These are phyloP conservation scores for Ustilago hordei DNA, from an alignment of 1,284 basidiomycete genomes.

Conservation along the genomic window DNA sequence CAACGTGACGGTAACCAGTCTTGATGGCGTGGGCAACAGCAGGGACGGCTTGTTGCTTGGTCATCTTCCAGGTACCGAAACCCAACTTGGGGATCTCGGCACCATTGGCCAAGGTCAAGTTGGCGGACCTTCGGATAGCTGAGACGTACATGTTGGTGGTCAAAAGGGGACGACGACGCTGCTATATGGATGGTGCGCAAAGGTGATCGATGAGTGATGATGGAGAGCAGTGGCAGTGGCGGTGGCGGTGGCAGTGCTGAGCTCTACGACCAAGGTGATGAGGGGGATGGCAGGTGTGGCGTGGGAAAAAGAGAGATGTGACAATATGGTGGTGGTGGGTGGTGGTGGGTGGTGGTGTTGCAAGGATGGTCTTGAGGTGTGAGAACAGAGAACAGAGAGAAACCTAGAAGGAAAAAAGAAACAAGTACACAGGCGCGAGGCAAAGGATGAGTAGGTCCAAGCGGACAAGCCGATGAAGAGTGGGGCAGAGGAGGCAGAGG, in stretches of 20 bases:
- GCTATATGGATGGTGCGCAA: neutral
- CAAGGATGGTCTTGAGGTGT: constrained; percentile 8
- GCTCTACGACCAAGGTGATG: constrained; percentile 4
- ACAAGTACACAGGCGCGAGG: constrained; percentile 25
- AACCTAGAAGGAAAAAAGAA: constrained; percentile 10
- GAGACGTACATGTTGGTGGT: constrained; percentile 53
- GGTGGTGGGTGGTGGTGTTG: neutral
- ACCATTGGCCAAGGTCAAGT: constrained; percentile 58
- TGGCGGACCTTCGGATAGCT: constrained; percentile 55
- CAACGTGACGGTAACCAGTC: constrained; percentile 60
- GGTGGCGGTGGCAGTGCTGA: neutral
- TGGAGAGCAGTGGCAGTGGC: neutral
- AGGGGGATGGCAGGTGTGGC: constrained; percentile 1
- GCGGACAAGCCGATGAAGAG: constrained; percentile 24
- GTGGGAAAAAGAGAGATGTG: constrained; percentile 12
- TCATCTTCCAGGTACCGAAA: constrained; percentile 62
- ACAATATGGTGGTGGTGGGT: neutral
- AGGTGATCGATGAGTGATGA: neutral
- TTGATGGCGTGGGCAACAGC: constrained; percentile 70
- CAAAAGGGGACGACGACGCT: constrained; percentile 7
- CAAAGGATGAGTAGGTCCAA: constrained; percentile 3
- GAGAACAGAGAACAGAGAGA: constrained; percentile 16
- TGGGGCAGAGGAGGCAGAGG: neutral
- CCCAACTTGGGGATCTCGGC: constrained; percentile 63
- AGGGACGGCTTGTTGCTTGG: constrained; percentile 72